Conservation (phyloP, 345 rosid genomes). For the Cardamine chenopodiifolia region DNA sequence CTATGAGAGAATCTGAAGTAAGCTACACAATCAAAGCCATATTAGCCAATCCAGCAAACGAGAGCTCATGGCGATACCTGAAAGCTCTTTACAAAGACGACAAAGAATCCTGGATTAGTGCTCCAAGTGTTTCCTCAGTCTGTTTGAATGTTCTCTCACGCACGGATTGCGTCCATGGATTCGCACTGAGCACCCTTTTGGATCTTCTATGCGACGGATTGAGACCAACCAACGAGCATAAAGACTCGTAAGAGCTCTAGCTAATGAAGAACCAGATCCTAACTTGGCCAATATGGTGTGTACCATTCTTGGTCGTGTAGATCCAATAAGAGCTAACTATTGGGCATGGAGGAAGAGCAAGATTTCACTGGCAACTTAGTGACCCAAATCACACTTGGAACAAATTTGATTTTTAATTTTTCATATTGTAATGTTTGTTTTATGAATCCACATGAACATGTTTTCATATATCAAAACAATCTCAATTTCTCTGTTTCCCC, state of each 20-base stretch:
- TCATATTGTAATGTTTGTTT: neutral
- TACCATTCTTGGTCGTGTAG: constrained; percentile 58
- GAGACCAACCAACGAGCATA: constrained; percentile 61
- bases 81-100: constrained; percentile 76
- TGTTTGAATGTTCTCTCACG: constrained; percentile 64
- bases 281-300: constrained; percentile 62
- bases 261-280: constrained; percentile 42
- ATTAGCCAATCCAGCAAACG: constrained; percentile 61
- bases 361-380: constrained; percentile 39
- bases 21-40: constrained; percentile 67
- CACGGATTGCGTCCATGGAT: constrained; percentile 50
- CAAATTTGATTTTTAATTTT: neutral
- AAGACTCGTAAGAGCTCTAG: constrained; percentile 57
- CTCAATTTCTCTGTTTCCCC: neutral
- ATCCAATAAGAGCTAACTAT: constrained; percentile 71
- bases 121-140: constrained; percentile 58
- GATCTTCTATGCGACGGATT: constrained; percentile 78
- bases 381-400: neutral
- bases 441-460: constrained; percentile 9
- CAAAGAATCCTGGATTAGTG: constrained; percentile 51
- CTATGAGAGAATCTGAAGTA: constrained; percentile 79
- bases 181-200: constrained; percentile 71
- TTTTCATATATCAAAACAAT: neutral
- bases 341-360: constrained; percentile 82
- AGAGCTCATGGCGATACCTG: constrained; percentile 91